Conservation (phyloP, 192 early-diverging fungal species). For the Backusella macrospora region DNA sequence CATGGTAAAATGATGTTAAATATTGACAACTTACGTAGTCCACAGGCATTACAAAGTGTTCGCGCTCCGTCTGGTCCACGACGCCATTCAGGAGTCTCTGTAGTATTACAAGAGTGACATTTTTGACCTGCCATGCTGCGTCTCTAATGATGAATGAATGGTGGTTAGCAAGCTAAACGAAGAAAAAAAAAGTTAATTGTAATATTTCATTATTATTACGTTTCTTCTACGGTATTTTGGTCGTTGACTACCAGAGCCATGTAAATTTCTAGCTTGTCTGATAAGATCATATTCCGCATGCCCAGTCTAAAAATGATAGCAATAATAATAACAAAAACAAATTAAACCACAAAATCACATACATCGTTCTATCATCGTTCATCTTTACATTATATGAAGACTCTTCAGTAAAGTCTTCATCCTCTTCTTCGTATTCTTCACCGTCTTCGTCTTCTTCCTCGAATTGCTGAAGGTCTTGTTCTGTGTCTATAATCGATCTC, state of each 20-base stretch:
- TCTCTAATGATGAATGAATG: conserved; percentile 9
- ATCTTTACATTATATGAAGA: neutral
- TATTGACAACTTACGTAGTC: conserved; percentile 68
- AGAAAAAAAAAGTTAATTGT: neutral
- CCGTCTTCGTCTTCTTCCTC: conserved; percentile 1
- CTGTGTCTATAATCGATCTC: neutral
- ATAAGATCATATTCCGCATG: conserved; percentile 21
- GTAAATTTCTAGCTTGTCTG: conserved; percentile 23
- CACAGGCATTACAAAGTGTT: conserved; percentile 95
- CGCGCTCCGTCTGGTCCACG: conserved; percentile 88
- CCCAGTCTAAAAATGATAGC: neutral
- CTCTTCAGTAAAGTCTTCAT: neutral
- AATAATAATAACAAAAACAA: neutral
- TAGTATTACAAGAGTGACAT: conserved; percentile 81
- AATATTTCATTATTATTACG: neutral
- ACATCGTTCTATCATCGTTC: neutral
- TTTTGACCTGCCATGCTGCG: conserved; percentile 30
- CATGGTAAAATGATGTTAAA: too few relatives aligned
- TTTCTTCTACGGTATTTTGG: conserved; percentile 28
- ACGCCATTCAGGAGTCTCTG: conserved; percentile 93
- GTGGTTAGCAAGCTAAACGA: neutral
- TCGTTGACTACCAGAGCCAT: neutral
- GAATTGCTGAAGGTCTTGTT: neutral
- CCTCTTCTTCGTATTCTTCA: conserved; percentile 11
- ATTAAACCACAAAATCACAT: neutral